Conservation (phyloP, 441 rosid genomes). For the Populus hybrid region DNA sequence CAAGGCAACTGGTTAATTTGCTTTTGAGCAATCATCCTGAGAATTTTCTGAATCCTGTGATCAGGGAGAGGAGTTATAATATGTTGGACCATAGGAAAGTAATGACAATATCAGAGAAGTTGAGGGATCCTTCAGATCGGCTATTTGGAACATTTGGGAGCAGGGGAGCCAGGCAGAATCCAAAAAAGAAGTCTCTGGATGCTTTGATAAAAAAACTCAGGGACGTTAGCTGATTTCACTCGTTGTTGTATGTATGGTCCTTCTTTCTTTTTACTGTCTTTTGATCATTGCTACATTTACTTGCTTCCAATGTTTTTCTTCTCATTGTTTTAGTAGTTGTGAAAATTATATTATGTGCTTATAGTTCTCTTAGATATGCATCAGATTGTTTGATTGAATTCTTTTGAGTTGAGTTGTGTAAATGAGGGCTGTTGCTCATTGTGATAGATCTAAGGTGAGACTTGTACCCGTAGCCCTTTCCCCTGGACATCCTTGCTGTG, state of each 20-base stretch:
- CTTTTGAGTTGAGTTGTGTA: constrained; percentile 15
- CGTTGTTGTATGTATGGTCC: constrained; percentile 25
- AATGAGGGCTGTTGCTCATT: not conserved
- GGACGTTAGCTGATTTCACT: constrained; percentile 61
- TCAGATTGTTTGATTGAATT: constrained; percentile 31
- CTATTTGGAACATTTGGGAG: constrained; percentile 87
- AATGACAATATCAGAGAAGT: constrained; percentile 71
- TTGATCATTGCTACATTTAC: constrained; percentile 23
- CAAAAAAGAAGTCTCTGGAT: constrained; percentile 89
- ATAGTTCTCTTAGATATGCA: constrained; percentile 21
- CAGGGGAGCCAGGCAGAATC: constrained; percentile 80
- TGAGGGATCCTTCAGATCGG: constrained; percentile 84
- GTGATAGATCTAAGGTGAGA: not conserved
- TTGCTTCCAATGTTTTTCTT: constrained; percentile 19
- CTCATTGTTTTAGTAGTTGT: constrained; percentile 28
- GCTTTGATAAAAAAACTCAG: constrained; percentile 77
- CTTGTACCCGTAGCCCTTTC: not conserved
- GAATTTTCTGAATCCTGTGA: constrained; percentile 78
- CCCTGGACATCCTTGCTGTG: not conserved
- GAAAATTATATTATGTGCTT: constrained; percentile 29
- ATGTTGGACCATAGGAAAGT: constrained; percentile 79
- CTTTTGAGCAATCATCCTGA: constrained; percentile 88
- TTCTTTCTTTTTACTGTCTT: constrained; percentile 21
- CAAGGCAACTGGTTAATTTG: constrained; percentile 78
- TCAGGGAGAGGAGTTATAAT: constrained; percentile 84